Evolutionary conservation across 2,329 filamentous ascomycete genomes (phyloP), one percentile per base, ranked within the genome.

Genomic region (Colletotrichum destructivum): DNA sequence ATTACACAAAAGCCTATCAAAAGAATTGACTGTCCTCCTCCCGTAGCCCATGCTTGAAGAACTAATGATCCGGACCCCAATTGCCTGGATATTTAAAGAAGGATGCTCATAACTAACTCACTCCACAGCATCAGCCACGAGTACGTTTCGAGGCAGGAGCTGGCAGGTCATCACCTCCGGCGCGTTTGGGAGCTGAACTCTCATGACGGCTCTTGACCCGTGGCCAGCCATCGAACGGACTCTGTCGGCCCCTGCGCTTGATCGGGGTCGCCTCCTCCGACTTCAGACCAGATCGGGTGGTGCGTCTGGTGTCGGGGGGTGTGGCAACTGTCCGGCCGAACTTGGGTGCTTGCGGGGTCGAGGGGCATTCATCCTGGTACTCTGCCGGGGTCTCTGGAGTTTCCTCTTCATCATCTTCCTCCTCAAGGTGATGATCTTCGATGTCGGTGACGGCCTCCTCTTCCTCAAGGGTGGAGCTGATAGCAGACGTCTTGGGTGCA

Each of bases 191-290:
- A 3, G 55, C 21, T 18, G 55, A 51, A 26, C 67, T 57, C 21
- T 46, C 70, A 13, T 62, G 66, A 80, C 83, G 78, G 75, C 81
- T 83, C 84, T 94, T 94, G 75, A 89, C 89, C 69, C 91, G 89
- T 74, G 85, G 88, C 92, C 92, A 94, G 49, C 85, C 85, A 75
- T 93, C 90, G 76, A 94, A 94, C 2, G 89, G 90, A 75, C 88
- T 91, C 69, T 82, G 83, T 74, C 83, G 77, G 55, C 77, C 76
- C 70, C 78, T 79, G 71, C 75, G 69, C 75, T 84, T 87, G 73
- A 83, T 76, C 0, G 87, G 84, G 11, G 84, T 84, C 13, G 78
- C 74, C 15, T 83, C 82, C 4, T 82, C 81, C 40, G 78, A 75
- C 82, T 88, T 89, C 77, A 87, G 86, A 56, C 83, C 78, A 15